Evolutionary conservation across 805 yeast species (phyloP).

Genomic region (Nakazawaea holstii): DNA sequence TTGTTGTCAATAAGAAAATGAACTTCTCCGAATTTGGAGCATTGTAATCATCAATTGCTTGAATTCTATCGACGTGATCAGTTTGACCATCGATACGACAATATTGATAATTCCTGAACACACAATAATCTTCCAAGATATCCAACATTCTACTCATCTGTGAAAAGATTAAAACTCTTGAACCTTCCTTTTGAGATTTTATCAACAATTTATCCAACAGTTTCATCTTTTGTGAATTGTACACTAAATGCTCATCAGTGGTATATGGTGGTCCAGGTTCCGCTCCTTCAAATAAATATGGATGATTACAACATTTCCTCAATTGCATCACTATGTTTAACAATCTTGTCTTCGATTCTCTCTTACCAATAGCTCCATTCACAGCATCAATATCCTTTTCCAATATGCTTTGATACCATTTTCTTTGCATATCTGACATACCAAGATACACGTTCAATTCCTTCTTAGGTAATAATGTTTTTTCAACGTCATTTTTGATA

Average conservation of each 20-base stretch:
- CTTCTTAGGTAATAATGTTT: slow-evolving; percentile 66
- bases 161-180: slow-evolving; percentile 72
- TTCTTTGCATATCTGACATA: slow-evolving; percentile 75
- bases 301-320: slow-evolving; percentile 82
- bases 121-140: slow-evolving; percentile 74
- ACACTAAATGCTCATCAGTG: slow-evolving; percentile 77
- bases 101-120: slow-evolving; percentile 61
- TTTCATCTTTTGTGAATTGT: slow-evolving; percentile 65
- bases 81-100: slow-evolving; percentile 84
- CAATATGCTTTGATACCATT: slow-evolving; percentile 70
- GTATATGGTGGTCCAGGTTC: slow-evolving; percentile 89
- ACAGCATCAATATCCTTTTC: slow-evolving; percentile 84
- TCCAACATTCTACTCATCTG: slow-evolving; percentile 83
- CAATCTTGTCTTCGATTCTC: slow-evolving; percentile 70
- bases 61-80: slow-evolving; percentile 69
- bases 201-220: slow-evolving; percentile 64
- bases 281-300: slow-evolving; percentile 80
- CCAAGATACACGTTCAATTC: slow-evolving; percentile 70
- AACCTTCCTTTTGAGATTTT: slow-evolving; percentile 61
- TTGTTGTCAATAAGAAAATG: slow-evolving; percentile 70
- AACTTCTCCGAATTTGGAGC: slow-evolving; percentile 70
- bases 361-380: slow-evolving; percentile 72
- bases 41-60: slow-evolving; percentile 74
- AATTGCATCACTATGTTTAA: slow-evolving; percentile 81
- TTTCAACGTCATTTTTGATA: slow-evolving; percentile 77